Conservation (phyloP, 208 protist genomes). For the Trypanosomatidae sp. region DNA sequence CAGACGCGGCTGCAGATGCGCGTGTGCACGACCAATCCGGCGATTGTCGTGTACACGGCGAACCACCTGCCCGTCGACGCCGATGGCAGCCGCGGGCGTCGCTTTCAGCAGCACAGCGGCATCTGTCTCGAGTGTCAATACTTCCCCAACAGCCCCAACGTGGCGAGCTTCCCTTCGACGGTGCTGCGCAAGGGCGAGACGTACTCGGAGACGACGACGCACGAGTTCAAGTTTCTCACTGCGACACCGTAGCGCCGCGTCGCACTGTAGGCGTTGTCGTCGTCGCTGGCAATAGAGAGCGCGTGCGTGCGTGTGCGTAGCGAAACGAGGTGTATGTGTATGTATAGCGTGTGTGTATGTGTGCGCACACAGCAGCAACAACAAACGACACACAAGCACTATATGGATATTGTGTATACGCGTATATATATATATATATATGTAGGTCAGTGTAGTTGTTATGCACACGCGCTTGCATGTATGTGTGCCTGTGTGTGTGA, state of each 20-base stretch:
- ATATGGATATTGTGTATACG: too few species aligned
- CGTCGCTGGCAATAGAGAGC: not conserved
- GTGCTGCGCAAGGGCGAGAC: slow-evolving; percentile 36
- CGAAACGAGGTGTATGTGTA: too few species aligned
- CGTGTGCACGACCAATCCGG: slow-evolving; percentile 51
- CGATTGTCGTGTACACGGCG: slow-evolving; percentile 50
- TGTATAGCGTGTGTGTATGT: too few species aligned
- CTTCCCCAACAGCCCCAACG: slow-evolving; percentile 66
- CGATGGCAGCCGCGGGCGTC: slow-evolving; percentile 26
- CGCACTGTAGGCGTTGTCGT: slow-evolving; percentile 8
- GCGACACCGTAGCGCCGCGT: not conserved
- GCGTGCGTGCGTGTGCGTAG: too few species aligned
- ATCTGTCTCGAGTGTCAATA: slow-evolving; percentile 66
- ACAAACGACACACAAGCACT: too few species aligned
- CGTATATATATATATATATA: too few species aligned
- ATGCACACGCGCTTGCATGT: too few species aligned
- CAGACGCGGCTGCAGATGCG: slow-evolving; percentile 39
- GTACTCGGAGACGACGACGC: slow-evolving; percentile 49
- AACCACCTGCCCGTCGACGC: slow-evolving; percentile 41
- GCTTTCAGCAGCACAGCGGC: slow-evolving; percentile 42
- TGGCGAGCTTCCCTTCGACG: slow-evolving; percentile 40
- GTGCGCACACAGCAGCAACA: too few species aligned
- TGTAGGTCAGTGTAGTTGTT: too few species aligned
- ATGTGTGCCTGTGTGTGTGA: too few species aligned
- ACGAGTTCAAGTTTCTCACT: slow-evolving; percentile 41